A percentile compares a stretch with the other conserved stretches of the same genome.
phyloP scores from a whole-genome alignment of 2,329 filamentous ascomycete genomes.

The Torrubiellomyces zombiae region DNA sequence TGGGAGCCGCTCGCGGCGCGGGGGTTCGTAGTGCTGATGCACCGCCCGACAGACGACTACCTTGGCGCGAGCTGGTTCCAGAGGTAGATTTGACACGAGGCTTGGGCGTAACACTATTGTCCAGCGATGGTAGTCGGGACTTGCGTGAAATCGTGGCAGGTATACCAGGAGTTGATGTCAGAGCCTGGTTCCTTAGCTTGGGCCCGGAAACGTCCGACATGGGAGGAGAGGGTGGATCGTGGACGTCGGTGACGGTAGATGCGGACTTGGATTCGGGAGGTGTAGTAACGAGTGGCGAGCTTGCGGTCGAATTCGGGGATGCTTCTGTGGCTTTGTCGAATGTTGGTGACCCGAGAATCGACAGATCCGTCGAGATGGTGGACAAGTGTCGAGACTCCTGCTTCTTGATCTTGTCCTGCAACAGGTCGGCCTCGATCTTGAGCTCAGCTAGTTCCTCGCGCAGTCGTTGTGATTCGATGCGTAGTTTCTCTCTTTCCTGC shows the following conservation, averaged over 20 bases:
- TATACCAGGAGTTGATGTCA: slow-evolving; percentile 22
- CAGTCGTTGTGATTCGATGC: slow-evolving; percentile 80
- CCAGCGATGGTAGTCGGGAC: slow-evolving; percentile 37
- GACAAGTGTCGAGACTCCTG: slow-evolving; percentile 41
- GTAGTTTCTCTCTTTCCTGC: slow-evolving; percentile 73
- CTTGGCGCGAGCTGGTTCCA: slow-evolving; percentile 6
- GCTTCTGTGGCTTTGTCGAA: slow-evolving; percentile 54
- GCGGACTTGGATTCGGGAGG: slow-evolving; percentile 58
- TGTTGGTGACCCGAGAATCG: slow-evolving; percentile 49
- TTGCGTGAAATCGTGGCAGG: slow-evolving; percentile 21
- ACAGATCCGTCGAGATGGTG: slow-evolving; percentile 44
- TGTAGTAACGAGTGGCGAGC: slow-evolving; percentile 78
- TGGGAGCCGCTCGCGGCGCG: slow-evolving; percentile 27
- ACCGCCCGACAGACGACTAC: slow-evolving; percentile 29
- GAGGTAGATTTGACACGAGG: slow-evolving; percentile 32
- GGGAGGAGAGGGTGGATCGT: slow-evolving; percentile 83
- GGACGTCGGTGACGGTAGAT: slow-evolving; percentile 44
- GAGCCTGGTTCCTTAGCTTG: slow-evolving; percentile 32
- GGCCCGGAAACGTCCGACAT: slow-evolving; percentile 70
- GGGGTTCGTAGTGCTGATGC: slow-evolving; percentile 28
- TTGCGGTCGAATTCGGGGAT: slow-evolving; percentile 72
- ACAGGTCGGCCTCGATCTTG: slow-evolving; percentile 86
- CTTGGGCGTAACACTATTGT: slow-evolving; percentile 38
- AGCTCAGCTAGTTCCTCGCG: slow-evolving; percentile 84
- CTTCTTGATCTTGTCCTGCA: slow-evolving; percentile 83